Conservation (phyloP, 2,329 filamentous ascomycete genomes). For the Blastomyces gilchristii region DNA sequence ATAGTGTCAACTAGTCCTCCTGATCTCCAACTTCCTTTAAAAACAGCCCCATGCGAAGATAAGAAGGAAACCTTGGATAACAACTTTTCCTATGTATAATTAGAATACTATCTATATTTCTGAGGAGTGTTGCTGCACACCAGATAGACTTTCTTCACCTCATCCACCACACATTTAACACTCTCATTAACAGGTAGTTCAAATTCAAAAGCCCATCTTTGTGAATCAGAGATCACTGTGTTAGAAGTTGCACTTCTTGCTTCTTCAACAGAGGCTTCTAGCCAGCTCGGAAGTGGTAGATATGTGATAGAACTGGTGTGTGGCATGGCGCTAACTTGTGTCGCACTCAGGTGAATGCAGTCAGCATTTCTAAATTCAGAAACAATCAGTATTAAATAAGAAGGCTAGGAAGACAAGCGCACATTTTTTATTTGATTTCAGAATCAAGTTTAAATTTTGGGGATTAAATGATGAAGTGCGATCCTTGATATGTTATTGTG, state of each 20-base stretch:
- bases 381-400: no score
- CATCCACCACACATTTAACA: conserved; percentile 6
- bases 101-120: conserved; percentile 5
- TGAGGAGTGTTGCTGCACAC: conserved; percentile 4
- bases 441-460: no score
- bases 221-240: conserved; percentile 7
- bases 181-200: conserved; percentile 8
- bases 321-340: conserved; percentile 5
- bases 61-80: conserved; percentile 5
- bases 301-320: conserved; percentile 8
- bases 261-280: conserved; percentile 6
- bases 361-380: background rate
- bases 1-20: conserved; percentile 5
- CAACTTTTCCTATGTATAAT: conserved; percentile 4
- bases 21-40: conserved; percentile 10
- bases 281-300: conserved; percentile 8
- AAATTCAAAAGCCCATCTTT: conserved; percentile 6
- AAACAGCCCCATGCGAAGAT: conserved; percentile 9
- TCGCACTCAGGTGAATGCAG: background rate
- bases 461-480: no score
- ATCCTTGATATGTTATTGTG: no score
- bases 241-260: conserved; percentile 6
- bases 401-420: no score
- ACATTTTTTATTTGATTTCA: no score
- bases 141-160: conserved; percentile 8